Evolutionary conservation across 176 grass and related monocot species (phyloP), one percentile per base, ranked within the genome.

Genomic region (Chloris gayana): DNA sequence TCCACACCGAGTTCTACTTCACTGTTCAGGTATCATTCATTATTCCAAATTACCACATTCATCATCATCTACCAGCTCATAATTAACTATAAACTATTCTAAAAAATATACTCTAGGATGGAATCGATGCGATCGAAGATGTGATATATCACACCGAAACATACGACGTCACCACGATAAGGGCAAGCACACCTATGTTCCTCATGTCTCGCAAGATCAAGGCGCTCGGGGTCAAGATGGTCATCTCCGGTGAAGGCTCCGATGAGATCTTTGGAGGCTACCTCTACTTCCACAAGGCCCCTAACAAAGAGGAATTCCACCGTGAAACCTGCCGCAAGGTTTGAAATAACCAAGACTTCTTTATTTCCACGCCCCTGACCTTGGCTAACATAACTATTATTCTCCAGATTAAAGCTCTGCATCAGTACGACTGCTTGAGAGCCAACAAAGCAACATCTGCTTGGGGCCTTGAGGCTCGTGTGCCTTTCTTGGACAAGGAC

Each of bases 181-280:
- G 89, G 27, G 91, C 94, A 1, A 97, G 94, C 80, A 97, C 89
- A 4, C 94, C 94, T 1, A 97, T 97, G 94, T 97, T 92, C 84
- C 89, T 97, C 5, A 97, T 97, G 85, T 92, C 89, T 0, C 89
- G 89, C 13, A 94, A 94, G 79, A 94, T 97, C 87, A 97, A 97
- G 85, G 80, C 94, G 38, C 85, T 97, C 5, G 89, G 91, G 41
- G 94, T 97, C 10, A 97, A 94, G 92, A 94, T 94, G 94, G 91
- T 94, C 65, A 90, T 97, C 80, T 97, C 91, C 14, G 91, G 91
- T 6, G 94, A 94, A 67, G 91, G 91, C 8, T 91, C 94, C 6
- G 94, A 94, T 39, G 94, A 97, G 83, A 84, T 94, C 50, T 94
- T 94, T 21, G 94, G 94, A 29, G 91, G 94, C 0, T 97, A 97